Percentiles rank a stretch among this genome's conserved stretches.
These are phyloP conservation scores for Fragaria iinumae DNA, from an alignment of 306 rosid species.

Conservation along the genomic window DNA sequence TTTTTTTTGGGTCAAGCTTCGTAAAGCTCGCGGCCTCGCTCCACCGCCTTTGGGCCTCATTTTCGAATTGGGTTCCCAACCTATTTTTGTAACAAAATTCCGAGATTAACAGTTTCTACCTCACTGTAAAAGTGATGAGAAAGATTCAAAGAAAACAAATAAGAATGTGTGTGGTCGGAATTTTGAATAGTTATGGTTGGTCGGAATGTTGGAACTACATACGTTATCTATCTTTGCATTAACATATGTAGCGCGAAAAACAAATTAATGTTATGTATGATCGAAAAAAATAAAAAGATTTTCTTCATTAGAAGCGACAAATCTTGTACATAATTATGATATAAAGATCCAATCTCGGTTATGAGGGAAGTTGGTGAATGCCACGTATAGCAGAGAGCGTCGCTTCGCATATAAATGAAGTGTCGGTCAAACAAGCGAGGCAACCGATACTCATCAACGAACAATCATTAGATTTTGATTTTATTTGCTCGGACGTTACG, in stretches of 20 bases:
- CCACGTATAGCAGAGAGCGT: not conserved
- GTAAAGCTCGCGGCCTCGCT: slow-evolving; percentile 5
- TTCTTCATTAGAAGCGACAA: not conserved
- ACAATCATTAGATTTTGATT: not conserved
- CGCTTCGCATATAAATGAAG: not conserved
- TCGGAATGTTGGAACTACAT: not conserved
- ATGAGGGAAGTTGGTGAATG: not conserved
- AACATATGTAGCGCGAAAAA: not conserved
- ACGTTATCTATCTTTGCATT: not conserved
- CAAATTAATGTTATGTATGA: not conserved
- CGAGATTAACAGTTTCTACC: not conserved
- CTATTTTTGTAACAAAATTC: not conserved
- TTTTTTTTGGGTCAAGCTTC: not conserved
- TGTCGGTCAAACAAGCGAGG: not conserved
- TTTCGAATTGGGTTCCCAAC: not conserved
- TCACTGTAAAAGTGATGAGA: not conserved
- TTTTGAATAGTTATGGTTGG: not conserved
- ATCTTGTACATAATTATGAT: not conserved
- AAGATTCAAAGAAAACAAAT: not conserved
- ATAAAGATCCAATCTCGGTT: not conserved
- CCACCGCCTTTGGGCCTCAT: not conserved
- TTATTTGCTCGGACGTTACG: not conserved
- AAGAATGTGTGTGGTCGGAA: not conserved
- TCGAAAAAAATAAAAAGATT: not conserved
- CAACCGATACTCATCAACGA: not conserved